Base-by-base conservation (phyloP, 2,329 filamentous ascomycete genomes). In the Thelonectria blattea region DNA sequence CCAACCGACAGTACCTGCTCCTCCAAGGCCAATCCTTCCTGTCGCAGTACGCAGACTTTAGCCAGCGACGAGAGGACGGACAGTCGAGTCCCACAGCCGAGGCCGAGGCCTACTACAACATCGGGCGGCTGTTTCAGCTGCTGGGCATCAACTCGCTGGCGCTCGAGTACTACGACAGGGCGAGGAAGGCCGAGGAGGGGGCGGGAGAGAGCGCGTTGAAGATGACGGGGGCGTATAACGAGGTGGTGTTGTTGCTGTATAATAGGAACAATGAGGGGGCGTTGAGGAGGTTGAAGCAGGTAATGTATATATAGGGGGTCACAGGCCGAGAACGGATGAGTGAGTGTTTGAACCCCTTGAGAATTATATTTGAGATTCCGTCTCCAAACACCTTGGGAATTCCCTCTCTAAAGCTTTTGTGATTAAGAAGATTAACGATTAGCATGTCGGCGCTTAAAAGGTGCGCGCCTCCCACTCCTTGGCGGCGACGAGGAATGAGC, bases 1-100 rank as follows among this genome's bases (percentile, higher is more conserved):
- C 94, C 49, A 98, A 98, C 73, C 83, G 95, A 2, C 94, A 98
- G 72, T 94, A 91, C 71, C 86, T 93, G 42, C 87, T 97, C 43
- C 83, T 92, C 65, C 93, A 98, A 74, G 95, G 93, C 0, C 83
- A 97, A 52, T 82, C 88, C 0, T 97, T 97, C 70, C 77, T 98
- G 58, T 86, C 69, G 5, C 67, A 71, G n/a, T 78, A 78, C 39
- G 68, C 70, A 8, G 66, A 73, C 8, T 59, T 63, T 6, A 59
- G 61, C 1, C 37, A 58, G 20, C 20, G 51, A 3, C 8, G 22
- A 6, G 22, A 42, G 4, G 4, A 37, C 17, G 51, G 43, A 3
- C 27, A 55, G n/a, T 41, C 42, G 12, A 39, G 10, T 10, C 18
- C 15, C 5, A 50, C 56, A 9, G 64, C 66, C 2, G 62, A 66